phyloP scores from a whole-genome alignment of 73 alveolate species.

The Blepharisma japonicum region DNA sequence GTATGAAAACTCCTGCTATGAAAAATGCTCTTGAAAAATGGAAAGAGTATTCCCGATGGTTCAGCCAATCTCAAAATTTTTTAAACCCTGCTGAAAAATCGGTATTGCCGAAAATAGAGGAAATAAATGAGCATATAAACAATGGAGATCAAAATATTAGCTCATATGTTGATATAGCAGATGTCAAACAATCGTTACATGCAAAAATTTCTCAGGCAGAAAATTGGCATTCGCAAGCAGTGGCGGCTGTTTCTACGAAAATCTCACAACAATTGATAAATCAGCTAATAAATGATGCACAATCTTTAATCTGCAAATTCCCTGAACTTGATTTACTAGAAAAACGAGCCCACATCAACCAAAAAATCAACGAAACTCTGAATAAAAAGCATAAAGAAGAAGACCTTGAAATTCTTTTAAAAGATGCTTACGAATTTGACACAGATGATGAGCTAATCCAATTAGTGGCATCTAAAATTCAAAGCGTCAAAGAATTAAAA shows the following conservation, averaged over 20 bases:
- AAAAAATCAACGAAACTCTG: not conserved
- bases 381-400: constrained; percentile 26
- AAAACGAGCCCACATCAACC: constrained; percentile 21
- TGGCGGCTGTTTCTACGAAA: not conserved
- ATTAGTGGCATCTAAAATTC: not conserved
- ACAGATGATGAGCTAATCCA: constrained; percentile 11
- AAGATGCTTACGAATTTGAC: not conserved
- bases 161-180: not conserved
- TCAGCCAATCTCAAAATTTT: not conserved
- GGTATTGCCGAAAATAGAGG: not conserved
- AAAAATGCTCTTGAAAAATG: not conserved
- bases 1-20: not conserved
- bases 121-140: not conserved
- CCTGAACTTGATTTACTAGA: constrained; percentile 12
- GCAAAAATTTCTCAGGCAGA: constrained; percentile 17
- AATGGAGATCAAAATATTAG: not conserved
- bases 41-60: not conserved
- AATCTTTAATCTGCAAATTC: constrained; percentile 18
- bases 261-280: not conserved
- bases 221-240: constrained; percentile 16
- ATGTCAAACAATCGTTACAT: not conserved
- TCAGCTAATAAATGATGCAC: not conserved
- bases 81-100: not conserved
- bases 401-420: not conserved
- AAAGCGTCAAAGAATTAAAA: not conserved